Evolutionary conservation across 306 rosid genomes (phyloP), one percentile per base, ranked within the genome.

Genomic region (Rosa rugosa): DNA sequence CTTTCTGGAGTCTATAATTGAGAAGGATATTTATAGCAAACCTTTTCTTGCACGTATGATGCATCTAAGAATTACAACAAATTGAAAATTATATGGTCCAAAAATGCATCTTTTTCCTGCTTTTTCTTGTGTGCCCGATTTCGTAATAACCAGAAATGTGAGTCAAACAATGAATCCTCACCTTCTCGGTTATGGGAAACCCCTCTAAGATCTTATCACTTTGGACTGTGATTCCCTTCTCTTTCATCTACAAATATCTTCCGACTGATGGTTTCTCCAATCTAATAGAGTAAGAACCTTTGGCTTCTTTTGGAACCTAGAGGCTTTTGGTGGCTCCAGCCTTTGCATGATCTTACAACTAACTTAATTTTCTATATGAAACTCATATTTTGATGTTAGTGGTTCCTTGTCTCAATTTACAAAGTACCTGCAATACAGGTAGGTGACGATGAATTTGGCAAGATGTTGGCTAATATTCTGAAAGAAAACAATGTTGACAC

Each of bases 381-480:
- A 38, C 5, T 73, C 1, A 75, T 72, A 49, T 68, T 36, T 23
- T 41, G 50, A 69, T 34, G 12, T 45, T 31, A 46, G 13, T 44
- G 31, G 23, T 65, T 83, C 27, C 36, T 66, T 56, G 27, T 50
- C 50, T 76, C 51, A 75, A 63, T 49, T 27, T 63, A 31, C 12
- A 5, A 60, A 25, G 11, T 42, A 16, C 71, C 22, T 45, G 70
- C 73, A 25, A 73, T 75, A 62, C 83, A 94, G 98, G 98, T 94
- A 69, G 98, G 98, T 62, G 89, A 78, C n/a, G 98, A 94, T 87
- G 97, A 91, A 71, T 92, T 92, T 65, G 97, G 98, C 50, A 71
- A 87, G 62, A 85, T 94, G 97, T 80, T 94, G 82, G 90, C 91
- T n/a, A 77, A 88, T 75, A 89, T 94, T 76, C 84, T 94, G 60